Percentiles rank a stretch among this genome's conserved stretches.
Conservation (phyloP, 805 yeast species). For the Blastobotrys muscicola region DNA sequence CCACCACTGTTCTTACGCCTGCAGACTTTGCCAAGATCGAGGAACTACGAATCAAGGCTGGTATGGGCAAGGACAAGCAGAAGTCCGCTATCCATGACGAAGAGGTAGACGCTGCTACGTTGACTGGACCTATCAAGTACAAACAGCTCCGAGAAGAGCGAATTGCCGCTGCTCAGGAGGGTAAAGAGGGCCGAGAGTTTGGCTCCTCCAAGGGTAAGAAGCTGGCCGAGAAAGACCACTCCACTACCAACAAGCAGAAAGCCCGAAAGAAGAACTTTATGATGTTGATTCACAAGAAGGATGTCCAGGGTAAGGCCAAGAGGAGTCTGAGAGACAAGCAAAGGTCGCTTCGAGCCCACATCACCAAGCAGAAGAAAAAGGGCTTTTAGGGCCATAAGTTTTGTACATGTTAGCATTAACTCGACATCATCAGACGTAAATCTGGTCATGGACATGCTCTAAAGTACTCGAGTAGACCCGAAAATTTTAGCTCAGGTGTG, state of each 20-base stretch:
- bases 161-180: constrained; percentile 77
- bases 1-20: constrained; percentile 82
- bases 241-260: constrained; percentile 93
- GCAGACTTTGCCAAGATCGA: constrained; percentile 96
- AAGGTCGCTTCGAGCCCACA: constrained; percentile 74
- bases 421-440: no score
- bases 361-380: constrained; percentile 83
- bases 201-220: constrained; percentile 81
- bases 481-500: no score
- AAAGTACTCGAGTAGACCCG: no score
- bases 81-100: constrained; percentile 45
- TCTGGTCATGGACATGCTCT: no score
- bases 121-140: constrained; percentile 69
- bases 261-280: constrained; percentile 97
- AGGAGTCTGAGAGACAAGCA: constrained; percentile 87
- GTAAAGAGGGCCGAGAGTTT: constrained; percentile 86
- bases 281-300: constrained; percentile 94
- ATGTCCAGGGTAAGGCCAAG: constrained; percentile 89
- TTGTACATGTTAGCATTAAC: no score
- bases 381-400: constrained; percentile 19
- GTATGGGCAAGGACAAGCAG: constrained; percentile 52
- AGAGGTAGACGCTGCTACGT: constrained; percentile 64
- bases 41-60: constrained; percentile 77
- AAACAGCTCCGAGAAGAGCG: constrained; percentile 88
- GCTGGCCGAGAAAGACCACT: constrained; percentile 56